Base-by-base conservation (phyloP, 2,329 filamentous ascomycete species). In the Sclerotinia sclerotiorum region DNA sequence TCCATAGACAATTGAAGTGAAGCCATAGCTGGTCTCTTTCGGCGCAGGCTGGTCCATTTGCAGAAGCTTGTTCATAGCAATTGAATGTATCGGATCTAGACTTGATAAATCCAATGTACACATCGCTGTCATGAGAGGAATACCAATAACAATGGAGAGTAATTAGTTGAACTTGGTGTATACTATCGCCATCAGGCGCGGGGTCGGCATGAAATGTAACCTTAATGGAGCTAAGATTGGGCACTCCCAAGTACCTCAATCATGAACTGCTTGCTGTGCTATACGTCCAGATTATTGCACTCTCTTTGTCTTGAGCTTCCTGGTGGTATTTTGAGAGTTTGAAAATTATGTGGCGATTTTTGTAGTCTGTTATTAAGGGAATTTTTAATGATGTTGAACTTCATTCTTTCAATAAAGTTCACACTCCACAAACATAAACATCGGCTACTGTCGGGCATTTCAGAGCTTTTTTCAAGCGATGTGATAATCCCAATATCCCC, bases 381-480 rank as follows among this genome's bases (percentile, higher is more conserved):
- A 52, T 29, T 6, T 27, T 5, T 29, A n/a, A 29, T 52, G 48
- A 52, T 7, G 49, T 29, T 52, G n/a, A 49, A 49, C 29, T 27
- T 52, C 1, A 29, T 52, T 27, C 24, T 15, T 52, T 51, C 21
- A 15, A 51, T n/a, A 13, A 5, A 51, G 21, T 51, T 51, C n/a
- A 54, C 27, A 29, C 11, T 11, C 11, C 52, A 44, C 44, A 42
- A 15, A 42, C 44, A 24, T 21, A n/a, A 55, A 55, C 21, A 42
- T 62, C 60, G 60, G 46, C 32, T 62, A 62, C 29, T 32, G 49
- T 62, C 58, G 58, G 58, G 44, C n/a, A 19, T 49, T 49, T 21
- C 46, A 15, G 21, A 54, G 10, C 44, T 54, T 67, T 24, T 46
- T 62, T 67, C 48, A 29, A n/a, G 54, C 32, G 32, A 67, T 24